These are phyloP conservation scores for Chlorella sorokiniana DNA, from an alignment of 139 green algal genomes.

Conservation along the genomic window DNA sequence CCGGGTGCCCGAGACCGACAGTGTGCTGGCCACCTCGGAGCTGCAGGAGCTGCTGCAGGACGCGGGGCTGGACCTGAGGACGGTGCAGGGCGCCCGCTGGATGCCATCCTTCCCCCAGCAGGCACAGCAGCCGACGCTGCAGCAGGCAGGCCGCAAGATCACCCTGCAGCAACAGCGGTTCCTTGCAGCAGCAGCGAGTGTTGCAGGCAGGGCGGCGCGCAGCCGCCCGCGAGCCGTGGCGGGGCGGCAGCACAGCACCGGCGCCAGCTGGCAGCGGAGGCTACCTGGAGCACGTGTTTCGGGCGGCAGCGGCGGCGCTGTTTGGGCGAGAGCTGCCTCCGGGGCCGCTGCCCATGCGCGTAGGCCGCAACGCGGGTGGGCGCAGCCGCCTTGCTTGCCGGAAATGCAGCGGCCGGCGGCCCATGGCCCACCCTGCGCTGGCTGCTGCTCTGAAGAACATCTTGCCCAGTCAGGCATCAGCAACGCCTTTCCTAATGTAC, in stretches of 20 bases:
- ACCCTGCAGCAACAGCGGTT: background rate
- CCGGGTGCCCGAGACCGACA: slow-evolving; percentile 82
- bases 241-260: background rate
- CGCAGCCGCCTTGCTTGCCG: background rate
- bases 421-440: background rate
- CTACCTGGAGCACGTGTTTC: slow-evolving; percentile 86
- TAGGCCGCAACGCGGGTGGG: slow-evolving; percentile 47
- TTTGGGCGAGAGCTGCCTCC: slow-evolving; percentile 65
- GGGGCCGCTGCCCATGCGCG: slow-evolving; percentile 67
- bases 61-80: slow-evolving; percentile 27
- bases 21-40: slow-evolving; percentile 89
- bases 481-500: background rate
- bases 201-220: background rate
- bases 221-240: background rate
- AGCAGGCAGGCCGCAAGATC: background rate
- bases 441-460: background rate
- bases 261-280: slow-evolving; percentile 67
- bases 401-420: background rate
- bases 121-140: too few species aligned
- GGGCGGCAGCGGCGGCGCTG: slow-evolving; percentile 71
- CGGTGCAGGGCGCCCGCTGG: slow-evolving; percentile 33
- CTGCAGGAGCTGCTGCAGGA: slow-evolving; percentile 80
- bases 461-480: background rate
- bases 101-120: slow-evolving; percentile 22
- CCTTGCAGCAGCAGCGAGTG: background rate